Conservation (phyloP, 371 early-diverging fungal species). For the Lichtheimia hyalospora region DNA sequence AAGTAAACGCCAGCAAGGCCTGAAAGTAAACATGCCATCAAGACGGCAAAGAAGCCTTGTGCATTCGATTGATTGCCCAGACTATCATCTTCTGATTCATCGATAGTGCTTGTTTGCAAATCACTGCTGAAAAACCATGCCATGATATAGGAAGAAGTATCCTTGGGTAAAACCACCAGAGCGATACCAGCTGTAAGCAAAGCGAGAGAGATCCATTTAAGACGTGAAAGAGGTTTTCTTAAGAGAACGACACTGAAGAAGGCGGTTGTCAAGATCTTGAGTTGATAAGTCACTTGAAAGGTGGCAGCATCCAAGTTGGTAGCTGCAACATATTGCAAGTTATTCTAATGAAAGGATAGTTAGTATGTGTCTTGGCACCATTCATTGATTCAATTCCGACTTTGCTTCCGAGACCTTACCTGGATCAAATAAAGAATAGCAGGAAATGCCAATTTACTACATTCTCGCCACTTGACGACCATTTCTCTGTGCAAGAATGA, state of each 20-base stretch:
- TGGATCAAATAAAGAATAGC: slow-evolving; percentile 92
- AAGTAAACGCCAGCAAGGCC: slow-evolving; percentile 96
- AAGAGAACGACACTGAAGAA: slow-evolving; percentile 86
- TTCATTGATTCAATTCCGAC: background rate
- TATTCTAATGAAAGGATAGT: slow-evolving; percentile 63
- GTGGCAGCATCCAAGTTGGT: slow-evolving; percentile 91
- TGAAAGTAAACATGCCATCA: slow-evolving; percentile 85
- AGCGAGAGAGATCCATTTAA: slow-evolving; percentile 85
- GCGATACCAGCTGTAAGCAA: slow-evolving; percentile 87
- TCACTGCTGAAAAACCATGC: background rate
- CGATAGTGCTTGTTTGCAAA: background rate
- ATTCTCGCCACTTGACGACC: slow-evolving; percentile 38
- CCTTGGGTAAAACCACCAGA: slow-evolving; percentile 61
- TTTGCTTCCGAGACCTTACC: slow-evolving; percentile 17
- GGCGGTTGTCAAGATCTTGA: slow-evolving; percentile 96
- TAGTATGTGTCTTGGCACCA: background rate
- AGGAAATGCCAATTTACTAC: slow-evolving; percentile 74
- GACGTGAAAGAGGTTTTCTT: slow-evolving; percentile 56
- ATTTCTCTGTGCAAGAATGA: slow-evolving; percentile 35
- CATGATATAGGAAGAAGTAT: slow-evolving; percentile 12
- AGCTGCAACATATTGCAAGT: slow-evolving; percentile 91
- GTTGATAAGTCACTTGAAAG: slow-evolving; percentile 95
- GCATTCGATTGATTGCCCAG: slow-evolving; percentile 43
- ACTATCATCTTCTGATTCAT: background rate
- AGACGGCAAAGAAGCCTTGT: slow-evolving; percentile 61